Base-by-base conservation (phyloP, 495 filamentous ascomycete species). In the Cetradonia linearis region DNA sequence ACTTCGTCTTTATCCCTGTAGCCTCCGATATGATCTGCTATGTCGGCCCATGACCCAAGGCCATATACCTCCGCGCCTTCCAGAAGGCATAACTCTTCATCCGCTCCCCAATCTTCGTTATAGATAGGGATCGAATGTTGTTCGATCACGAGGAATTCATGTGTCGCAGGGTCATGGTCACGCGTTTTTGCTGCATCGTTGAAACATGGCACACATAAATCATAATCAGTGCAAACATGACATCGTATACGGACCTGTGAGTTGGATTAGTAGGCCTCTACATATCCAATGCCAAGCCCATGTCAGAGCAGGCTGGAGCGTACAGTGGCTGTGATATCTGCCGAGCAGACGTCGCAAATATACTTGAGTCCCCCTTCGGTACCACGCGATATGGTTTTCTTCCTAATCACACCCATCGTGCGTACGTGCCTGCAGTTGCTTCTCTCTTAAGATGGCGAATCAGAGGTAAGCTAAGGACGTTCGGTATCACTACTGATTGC, bases 41-140 rank as follows among this genome's bases (percentile, higher is more conserved):
- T 91, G 68, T 99, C 93, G 25, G 90, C 89, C 93, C 93, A 99
- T 6, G 91, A 96, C 8, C 93, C 93, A 50, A 99, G 76, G 0
- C 93, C 93, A 69, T 99, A 99, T 60, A 88, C 95, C 70, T 99
- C 94, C n/a, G 89, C 89, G 18, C 93, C 93, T 72, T 99, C 94
- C 27, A 99, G 74, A 44, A 99, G 76, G 10, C 96, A 73, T 18
- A 96, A 74, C 72, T 99, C 93, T 69, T 99, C 93, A 69, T 99
- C 93, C 7, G 93, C 93, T 46, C 93, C 93, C 93, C 93, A 99
- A 62, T 96, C 92, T 59, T 81, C 81, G 62, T 90, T 84, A 65
- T 95, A 99, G 42, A 99, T 97, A 1, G 93, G 93, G 44, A 97
- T 91, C 1, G 90, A 95, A 70, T 99, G 94, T 68, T 97, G 93